Conservation (phyloP, 495 filamentous ascomycete genomes). For the Hypoxylon perforatum region DNA sequence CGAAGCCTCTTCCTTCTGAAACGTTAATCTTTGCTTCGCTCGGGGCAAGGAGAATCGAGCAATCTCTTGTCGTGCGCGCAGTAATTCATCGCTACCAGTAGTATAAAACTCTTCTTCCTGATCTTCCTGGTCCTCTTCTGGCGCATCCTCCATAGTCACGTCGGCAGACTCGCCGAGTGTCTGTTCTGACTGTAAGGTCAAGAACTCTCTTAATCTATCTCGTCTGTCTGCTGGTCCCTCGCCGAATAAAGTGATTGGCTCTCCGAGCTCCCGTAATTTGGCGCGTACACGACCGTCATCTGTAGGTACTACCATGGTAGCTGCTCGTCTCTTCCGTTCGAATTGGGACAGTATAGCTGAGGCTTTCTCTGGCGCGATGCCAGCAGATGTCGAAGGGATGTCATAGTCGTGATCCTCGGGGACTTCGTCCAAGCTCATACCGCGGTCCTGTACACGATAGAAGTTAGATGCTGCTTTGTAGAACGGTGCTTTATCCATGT, state of each 20-base stretch:
- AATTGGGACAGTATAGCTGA: slow-evolving; percentile 91
- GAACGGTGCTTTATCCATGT: slow-evolving; percentile 25
- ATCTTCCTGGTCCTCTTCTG: slow-evolving; percentile 70
- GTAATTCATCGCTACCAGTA: slow-evolving; percentile 75
- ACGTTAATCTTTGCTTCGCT: slow-evolving; percentile 78
- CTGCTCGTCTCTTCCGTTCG: slow-evolving; percentile 85
- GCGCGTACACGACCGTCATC: slow-evolving; percentile 88
- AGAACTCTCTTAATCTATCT: slow-evolving; percentile 84
- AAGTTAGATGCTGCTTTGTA: slow-evolving; percentile 45
- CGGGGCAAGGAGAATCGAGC: slow-evolving; percentile 86
- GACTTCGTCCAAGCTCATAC: slow-evolving; percentile 81
- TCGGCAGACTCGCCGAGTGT: slow-evolving; percentile 69
- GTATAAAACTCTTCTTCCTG: slow-evolving; percentile 98
- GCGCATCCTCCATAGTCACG: slow-evolving; percentile 70
- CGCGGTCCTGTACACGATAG: slow-evolving; percentile 61
- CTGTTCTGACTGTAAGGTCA: slow-evolving; percentile 62
- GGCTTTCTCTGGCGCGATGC: slow-evolving; percentile 86
- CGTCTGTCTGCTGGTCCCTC: slow-evolving; percentile 88
- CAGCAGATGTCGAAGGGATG: slow-evolving; percentile 75
- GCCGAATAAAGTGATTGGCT: slow-evolving; percentile 95
- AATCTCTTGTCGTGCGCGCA: slow-evolving; percentile 82
- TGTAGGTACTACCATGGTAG: slow-evolving; percentile 93
- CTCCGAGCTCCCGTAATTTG: slow-evolving; percentile 81
- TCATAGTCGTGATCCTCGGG: slow-evolving; percentile 90
- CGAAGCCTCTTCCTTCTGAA: slow-evolving; percentile 79